These are phyloP conservation scores for Melanomma pulvis-pyrius DNA, from an alignment of 495 filamentous ascomycete species.

Conservation along the genomic window DNA sequence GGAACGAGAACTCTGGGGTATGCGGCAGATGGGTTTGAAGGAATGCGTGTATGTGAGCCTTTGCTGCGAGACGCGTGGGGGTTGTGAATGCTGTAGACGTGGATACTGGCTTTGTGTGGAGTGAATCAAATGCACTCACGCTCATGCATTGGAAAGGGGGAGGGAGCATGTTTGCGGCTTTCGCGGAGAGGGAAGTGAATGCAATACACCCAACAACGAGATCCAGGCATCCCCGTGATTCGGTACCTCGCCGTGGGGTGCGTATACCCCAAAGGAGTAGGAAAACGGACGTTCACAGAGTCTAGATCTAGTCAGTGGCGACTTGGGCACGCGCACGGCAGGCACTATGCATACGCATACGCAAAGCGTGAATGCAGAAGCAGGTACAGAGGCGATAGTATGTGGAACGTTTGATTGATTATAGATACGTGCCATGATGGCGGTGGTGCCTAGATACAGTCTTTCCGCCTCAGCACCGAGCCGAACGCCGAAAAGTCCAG, in stretches of 20 bases:
- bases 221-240: neutral
- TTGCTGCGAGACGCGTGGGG: neutral
- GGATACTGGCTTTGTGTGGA: neutral
- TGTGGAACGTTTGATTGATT: neutral
- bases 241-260: neutral
- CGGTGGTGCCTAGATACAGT: constrained; percentile 20
- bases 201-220: neutral
- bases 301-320: neutral
- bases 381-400: neutral
- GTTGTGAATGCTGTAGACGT: neutral
- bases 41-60: no score
- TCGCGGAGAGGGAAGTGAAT: neutral
- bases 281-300: neutral
- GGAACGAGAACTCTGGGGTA: neutral
- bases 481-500: constrained; percentile 14
- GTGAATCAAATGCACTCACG: neutral
- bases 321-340: neutral
- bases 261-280: neutral
- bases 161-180: neutral
- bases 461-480: constrained; percentile 3
- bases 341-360: no score
- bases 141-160: neutral
- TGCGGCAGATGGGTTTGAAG: no score
- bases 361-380: neutral
- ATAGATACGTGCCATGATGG: neutral